Conservation (phyloP, 345 rosid species). For the Euphorbia peplus region DNA sequence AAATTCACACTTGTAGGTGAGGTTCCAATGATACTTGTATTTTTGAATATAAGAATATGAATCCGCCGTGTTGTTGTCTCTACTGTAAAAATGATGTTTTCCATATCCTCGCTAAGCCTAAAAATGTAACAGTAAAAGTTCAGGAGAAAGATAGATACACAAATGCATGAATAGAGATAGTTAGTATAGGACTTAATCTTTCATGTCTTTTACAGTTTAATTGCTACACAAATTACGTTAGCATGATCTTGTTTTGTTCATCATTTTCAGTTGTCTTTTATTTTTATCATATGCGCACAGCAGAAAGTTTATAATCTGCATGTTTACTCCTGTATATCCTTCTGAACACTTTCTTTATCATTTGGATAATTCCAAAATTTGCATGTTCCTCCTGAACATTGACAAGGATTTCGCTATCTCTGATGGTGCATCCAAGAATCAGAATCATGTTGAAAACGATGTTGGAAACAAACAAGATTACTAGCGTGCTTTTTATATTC, state of each 20-base stretch:
- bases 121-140: background rate
- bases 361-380: background rate
- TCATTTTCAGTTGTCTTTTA: background rate
- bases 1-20: too few relatives aligned
- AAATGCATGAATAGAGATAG: background rate
- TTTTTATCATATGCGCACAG: background rate
- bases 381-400: background rate
- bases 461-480: background rate
- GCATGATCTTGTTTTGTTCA: background rate
- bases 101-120: background rate
- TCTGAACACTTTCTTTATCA: too few relatives aligned
- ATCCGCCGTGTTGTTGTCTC: too few relatives aligned
- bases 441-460: conserved; percentile 7
- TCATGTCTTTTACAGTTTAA: background rate
- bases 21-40: too few relatives aligned
- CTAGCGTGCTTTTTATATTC: background rate
- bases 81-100: background rate
- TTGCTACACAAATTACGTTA: background rate
- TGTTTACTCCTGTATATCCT: too few relatives aligned
- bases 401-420: background rate
- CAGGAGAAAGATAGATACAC: background rate
- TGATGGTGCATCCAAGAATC: background rate
- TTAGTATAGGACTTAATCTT: background rate
- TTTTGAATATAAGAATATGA: too few relatives aligned
- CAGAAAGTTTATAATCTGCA: background rate